Evolutionary conservation across 2,329 filamentous ascomycete genomes (phyloP).

Genomic region (Fusarium mexicanum): DNA sequence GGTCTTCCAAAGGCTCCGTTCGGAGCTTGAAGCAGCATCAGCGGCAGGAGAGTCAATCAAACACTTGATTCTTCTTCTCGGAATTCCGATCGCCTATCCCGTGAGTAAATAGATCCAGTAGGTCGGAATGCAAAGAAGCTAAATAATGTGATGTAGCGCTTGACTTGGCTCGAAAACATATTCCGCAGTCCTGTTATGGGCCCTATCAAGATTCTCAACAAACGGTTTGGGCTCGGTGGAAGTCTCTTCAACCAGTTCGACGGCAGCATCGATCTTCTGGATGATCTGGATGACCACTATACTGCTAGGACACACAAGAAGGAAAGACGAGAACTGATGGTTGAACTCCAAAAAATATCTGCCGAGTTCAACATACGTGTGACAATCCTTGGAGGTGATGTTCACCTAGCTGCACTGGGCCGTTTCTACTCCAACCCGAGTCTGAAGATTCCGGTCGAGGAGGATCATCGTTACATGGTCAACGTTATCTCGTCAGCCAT

Average conservation of each 20-base stretch:
- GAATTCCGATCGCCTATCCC: conserved; percentile 87
- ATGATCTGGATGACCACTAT: conserved; percentile 96
- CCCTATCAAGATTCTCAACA: conserved; percentile 88
- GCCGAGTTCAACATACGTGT: conserved; percentile 88
- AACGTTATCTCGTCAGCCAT: conserved; percentile 96
- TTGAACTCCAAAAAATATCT: conserved; percentile 84
- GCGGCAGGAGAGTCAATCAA: conserved; percentile 79
- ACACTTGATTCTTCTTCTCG: conserved; percentile 87
- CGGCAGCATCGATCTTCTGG: conserved; percentile 89
- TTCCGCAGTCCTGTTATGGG: conserved; percentile 87
- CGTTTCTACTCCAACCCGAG: conserved; percentile 94
- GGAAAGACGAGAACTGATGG: conserved; percentile 81
- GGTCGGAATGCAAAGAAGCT: neutral
- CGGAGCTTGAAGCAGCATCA: conserved; percentile 76
- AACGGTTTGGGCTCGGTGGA: conserved; percentile 86
- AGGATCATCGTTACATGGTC: conserved; percentile 93
- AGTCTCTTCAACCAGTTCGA: conserved; percentile 94
- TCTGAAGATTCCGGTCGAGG: conserved; percentile 77
- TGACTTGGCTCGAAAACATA: conserved; percentile 97
- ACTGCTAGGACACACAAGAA: conserved; percentile 91
- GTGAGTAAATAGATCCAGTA: conserved; percentile 54
- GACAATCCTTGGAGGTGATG: conserved; percentile 93
- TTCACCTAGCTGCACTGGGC: conserved; percentile 90
- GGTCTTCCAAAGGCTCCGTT: conserved; percentile 79
- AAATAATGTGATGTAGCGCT: conserved; percentile 60